Evolutionary conservation across 768 basidiomycete genomes (phyloP).

Genomic region (Tubosaeta sp.): DNA sequence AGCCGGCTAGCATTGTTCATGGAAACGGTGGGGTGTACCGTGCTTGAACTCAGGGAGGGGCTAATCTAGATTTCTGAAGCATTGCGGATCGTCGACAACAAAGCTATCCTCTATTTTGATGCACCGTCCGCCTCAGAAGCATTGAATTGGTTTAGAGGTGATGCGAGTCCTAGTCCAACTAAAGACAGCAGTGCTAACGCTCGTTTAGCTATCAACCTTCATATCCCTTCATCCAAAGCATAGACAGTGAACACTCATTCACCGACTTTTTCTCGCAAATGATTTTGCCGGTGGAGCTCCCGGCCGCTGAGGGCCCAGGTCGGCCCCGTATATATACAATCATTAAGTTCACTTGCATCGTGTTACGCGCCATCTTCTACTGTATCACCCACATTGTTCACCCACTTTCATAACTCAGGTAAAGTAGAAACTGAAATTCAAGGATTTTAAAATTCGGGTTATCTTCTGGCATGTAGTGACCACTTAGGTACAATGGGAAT

Average conservation of each 20-base stretch:
- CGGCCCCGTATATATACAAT: slow-evolving; percentile 33
- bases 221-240: slow-evolving; percentile 79
- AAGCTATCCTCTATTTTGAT: slow-evolving; percentile 87
- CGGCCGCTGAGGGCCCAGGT: slow-evolving; percentile 15
- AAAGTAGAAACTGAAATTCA: slow-evolving; percentile 21
- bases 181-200: slow-evolving; percentile 4
- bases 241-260: slow-evolving; percentile 34
- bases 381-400: slow-evolving; percentile 29
- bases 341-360: slow-evolving; percentile 33
- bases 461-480: background rate
- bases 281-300: slow-evolving; percentile 8
- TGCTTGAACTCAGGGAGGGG: background rate
- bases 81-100: slow-evolving; percentile 86
- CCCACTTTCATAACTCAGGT: slow-evolving; percentile 18
- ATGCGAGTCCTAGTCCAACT: slow-evolving; percentile 7
- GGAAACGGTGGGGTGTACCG: slow-evolving; percentile 58
- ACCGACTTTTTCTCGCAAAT: slow-evolving; percentile 4
- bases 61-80: slow-evolving; percentile 38
- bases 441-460: background rate
- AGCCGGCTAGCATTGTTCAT: slow-evolving; percentile 87
- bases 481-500: background rate
- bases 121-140: slow-evolving; percentile 81
- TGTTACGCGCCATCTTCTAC: slow-evolving; percentile 27
- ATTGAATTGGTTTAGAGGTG: slow-evolving; percentile 88
- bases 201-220: slow-evolving; percentile 74